Base-by-base conservation (phyloP, 129 eudicot genomes). In the Tagetes erecta region DNA sequence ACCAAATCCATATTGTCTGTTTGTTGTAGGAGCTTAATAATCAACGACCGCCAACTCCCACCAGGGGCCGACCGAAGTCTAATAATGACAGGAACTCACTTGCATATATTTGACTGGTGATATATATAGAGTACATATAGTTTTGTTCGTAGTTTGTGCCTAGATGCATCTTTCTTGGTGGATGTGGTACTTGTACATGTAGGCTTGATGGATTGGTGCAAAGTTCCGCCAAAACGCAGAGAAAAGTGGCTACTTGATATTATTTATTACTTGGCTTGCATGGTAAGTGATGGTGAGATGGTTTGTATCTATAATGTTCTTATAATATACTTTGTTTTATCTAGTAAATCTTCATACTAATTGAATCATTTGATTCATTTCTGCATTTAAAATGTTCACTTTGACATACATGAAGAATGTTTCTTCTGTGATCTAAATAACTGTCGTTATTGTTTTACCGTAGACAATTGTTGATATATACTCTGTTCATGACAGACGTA, bases 11-110 rank as follows among this genome's bases (percentile, higher is more conserved):
- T 55, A 67, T 1, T 46, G 10, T 13, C 30, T 64, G 31, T 41
- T 5, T 71, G 47, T 49, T 85, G 82, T 73, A 92, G 98, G 98
- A 92, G 80, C 95, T 92, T 67, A 92, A 92, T 83, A 87, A 84
- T 67, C 98, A 92, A 84, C 81, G 98, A 74, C 98, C 98, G 2
- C 98, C 98, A 38, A 92, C 98, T 57, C 98, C 98, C 72, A 92
- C 98, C 0, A 83, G 98, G 71, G 98, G 98, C 20, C 86, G 95
- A 0, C 98, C 98, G 20, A 95, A 89, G 73, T 94, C 96, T 67
- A 87, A 86, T 62, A 87, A 70, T 66, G 98, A 92, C 80, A 86
- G 98, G 69, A 87, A 80, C 75, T 92, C 98, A 35, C 98, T 92
- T 70, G 98, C 98, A 63, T 92, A 90, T 76, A 89, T 92, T 44